A percentile compares a stretch with the other conserved stretches of the same genome.
Conservation (phyloP, 352 stramenopile species). For the Saprolegnia parasitica region DNA sequence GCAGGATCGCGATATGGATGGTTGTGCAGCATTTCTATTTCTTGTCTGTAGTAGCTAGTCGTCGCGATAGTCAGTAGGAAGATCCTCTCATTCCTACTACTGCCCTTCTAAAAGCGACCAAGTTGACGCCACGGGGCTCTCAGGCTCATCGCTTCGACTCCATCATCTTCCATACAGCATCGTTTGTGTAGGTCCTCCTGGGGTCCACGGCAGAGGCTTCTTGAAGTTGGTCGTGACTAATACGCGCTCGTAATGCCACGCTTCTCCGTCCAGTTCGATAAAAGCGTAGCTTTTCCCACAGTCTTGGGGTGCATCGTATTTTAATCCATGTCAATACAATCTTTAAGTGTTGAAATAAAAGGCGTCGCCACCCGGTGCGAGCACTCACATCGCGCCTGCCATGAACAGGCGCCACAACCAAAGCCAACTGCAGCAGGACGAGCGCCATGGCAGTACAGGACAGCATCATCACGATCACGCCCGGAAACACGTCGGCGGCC, state of each 20-base stretch:
- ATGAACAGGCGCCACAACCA: slow-evolving; percentile 6
- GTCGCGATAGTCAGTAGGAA: too few species aligned
- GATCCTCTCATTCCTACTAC: too few species aligned
- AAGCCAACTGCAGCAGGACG: neutral
- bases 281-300: slow-evolving; percentile 15
- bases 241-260: neutral
- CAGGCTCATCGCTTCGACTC: too few species aligned
- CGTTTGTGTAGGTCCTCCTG: too few species aligned
- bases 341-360: neutral
- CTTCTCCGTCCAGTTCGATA: slow-evolving; percentile 5
- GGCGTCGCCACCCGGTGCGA: neutral
- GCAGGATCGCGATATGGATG: too few species aligned
- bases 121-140: too few species aligned
- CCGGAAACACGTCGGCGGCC: slow-evolving; percentile 10
- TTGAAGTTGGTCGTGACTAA: neutral
- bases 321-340: neutral
- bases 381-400: neutral
- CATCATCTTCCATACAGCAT: too few species aligned
- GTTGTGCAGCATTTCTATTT: too few species aligned
- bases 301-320: too few species aligned
- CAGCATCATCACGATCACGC: slow-evolving; percentile 30
- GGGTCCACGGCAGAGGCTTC: too few species aligned
- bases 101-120: too few species aligned
- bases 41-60: too few species aligned
- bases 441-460: slow-evolving; percentile 14